These are phyloP conservation scores for Macroventuria anomochaeta DNA, from an alignment of 2,329 filamentous ascomycete species.

Conservation along the genomic window DNA sequence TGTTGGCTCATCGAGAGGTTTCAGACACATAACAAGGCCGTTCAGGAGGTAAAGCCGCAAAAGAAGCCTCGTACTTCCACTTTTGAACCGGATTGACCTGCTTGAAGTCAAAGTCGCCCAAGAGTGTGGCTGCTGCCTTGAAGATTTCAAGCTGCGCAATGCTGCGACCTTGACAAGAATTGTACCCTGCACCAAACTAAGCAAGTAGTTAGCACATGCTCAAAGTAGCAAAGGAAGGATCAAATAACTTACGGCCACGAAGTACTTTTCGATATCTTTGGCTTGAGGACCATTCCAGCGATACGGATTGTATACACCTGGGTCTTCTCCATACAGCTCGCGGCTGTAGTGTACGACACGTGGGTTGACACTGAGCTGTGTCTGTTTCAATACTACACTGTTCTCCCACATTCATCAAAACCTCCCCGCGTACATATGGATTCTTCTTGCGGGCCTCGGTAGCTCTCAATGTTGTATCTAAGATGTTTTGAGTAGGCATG, in stretches of 20 bases:
- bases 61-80: slow-evolving; percentile 46
- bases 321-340: slow-evolving; percentile 1
- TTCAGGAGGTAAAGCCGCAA: slow-evolving; percentile 38
- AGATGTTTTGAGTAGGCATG: slow-evolving; percentile 48
- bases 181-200: slow-evolving; percentile 49
- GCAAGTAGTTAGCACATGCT: not conserved
- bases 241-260: slow-evolving; percentile 26
- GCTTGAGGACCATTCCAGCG: slow-evolving; percentile 13
- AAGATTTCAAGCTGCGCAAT: slow-evolving; percentile 47
- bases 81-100: slow-evolving; percentile 33
- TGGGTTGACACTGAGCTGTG: slow-evolving; percentile 11
- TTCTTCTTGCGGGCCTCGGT: slow-evolving; percentile 46
- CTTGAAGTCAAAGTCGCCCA: slow-evolving; percentile 45
- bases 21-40: slow-evolving; percentile 24
- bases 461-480: slow-evolving; percentile 46
- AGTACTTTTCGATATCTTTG: slow-evolving; percentile 24
- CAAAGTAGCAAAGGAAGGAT: not conserved
- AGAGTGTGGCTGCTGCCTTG: slow-evolving; percentile 44
- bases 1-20: too few relatives aligned
- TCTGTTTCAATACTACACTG: too few relatives aligned
- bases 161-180: slow-evolving; percentile 46
- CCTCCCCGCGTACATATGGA: slow-evolving; percentile 41
- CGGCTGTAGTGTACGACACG: slow-evolving; percentile 13
- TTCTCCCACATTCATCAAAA: too few relatives aligned
- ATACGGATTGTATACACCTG: slow-evolving; percentile 6